Evolutionary conservation across 2,329 filamentous ascomycete genomes (phyloP), one percentile per base, ranked within the genome.

Genomic region (Ceratocystis albifundus): DNA sequence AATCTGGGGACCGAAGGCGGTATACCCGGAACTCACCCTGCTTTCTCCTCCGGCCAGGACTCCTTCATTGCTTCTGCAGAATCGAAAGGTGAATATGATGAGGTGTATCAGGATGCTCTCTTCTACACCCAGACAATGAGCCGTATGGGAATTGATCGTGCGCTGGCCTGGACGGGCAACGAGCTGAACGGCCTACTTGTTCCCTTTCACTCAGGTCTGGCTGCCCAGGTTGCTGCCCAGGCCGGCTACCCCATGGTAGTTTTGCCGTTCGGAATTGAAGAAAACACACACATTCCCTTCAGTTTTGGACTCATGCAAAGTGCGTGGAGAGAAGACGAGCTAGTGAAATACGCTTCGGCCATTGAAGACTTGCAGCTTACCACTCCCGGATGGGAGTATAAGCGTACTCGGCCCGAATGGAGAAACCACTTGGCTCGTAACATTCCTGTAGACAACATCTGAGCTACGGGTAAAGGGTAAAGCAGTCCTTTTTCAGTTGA

Each of bases 241-340:
- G 88, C 88, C 4, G 87, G 88, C 0, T 91, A 90, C 71, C 88
- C 88, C 0, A 80, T 88, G 72, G 78, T 90, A 62, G 89, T 87
- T 0, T 72, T 91, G 0, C 88, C 88, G 0, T 84, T 80, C 0
- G 85, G 85, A 0, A 76, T 84, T 4, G 77, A 81, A 69, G 75
- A 72, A 10, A 80, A 79, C 2, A 66, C 57, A 25, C 57, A 65
- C 20, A 68, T 69, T 32, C 61, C 64, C 5, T 76, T 75, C 1
- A 82, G 83, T 4, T 72, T 88, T 32, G 82, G 78, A 0, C 76
- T 88, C 73, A 74, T 78, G 73, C 77, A 84, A 64, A 87, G 84
- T 0, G 85, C 84, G 0, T 88, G 81, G 78, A 79, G 77, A 0
- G 86, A 88, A 72, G 75, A 74, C 0, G 76, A 76, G 64, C 74